phyloP scores from a whole-genome alignment of 345 rosid species.

The Gossypium stocksii region DNA sequence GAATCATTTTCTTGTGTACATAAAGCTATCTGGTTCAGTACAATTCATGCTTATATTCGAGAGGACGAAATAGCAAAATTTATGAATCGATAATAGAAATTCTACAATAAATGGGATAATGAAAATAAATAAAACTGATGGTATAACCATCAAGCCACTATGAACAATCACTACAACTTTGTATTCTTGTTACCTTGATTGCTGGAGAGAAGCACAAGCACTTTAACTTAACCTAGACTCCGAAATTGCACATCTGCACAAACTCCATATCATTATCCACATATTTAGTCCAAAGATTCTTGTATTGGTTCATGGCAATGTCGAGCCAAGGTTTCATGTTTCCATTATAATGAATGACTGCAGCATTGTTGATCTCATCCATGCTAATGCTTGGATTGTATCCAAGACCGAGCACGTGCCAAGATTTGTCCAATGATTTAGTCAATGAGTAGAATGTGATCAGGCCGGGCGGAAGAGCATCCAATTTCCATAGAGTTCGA shows the following conservation, averaged over 20 bases:
- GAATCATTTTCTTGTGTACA: constrained; percentile 22
- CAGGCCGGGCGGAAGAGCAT: constrained; percentile 77
- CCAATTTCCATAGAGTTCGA: constrained; percentile 57
- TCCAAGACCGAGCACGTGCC: constrained; percentile 95
- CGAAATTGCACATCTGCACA: constrained; percentile 82
- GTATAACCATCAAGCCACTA: not conserved
- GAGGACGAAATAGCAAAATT: constrained; percentile 8
- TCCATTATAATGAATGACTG: constrained; percentile 89
- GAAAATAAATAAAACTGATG: constrained; percentile 4
- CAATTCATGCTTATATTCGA: constrained; percentile 14
- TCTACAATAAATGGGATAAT: not conserved
- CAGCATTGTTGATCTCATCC: constrained; percentile 78
- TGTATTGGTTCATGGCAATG: constrained; percentile 87
- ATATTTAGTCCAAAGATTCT: constrained; percentile 83
- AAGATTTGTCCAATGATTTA: constrained; percentile 78
- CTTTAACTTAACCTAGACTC: constrained; percentile 47
- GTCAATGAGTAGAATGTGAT: constrained; percentile 81
- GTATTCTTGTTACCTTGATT: too few species aligned
- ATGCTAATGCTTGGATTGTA: constrained; percentile 82
- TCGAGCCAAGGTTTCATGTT: constrained; percentile 99
- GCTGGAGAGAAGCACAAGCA: constrained; percentile 17
- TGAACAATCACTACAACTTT: too few species aligned
- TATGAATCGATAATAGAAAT: constrained; percentile 2
- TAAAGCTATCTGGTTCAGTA: constrained; percentile 25
- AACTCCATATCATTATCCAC: constrained; percentile 76